Evolutionary conservation across 495 filamentous ascomycete genomes (phyloP).

Genomic region (Emericellopsis terricola): DNA sequence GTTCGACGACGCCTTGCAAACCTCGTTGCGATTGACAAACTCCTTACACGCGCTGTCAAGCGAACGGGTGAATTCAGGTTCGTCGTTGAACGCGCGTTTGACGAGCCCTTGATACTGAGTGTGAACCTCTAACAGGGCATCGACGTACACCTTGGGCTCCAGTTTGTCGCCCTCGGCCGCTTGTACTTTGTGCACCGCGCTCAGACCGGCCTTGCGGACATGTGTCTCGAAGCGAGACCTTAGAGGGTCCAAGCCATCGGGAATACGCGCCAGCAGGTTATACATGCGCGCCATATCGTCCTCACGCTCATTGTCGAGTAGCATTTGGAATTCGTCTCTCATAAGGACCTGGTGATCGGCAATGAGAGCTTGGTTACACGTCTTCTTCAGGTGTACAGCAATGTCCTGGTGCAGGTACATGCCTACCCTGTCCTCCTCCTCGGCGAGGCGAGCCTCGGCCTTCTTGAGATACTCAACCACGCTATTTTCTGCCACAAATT

Average conservation of each 20-base stretch:
- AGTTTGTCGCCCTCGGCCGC: conserved; percentile 75
- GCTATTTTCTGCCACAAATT: conserved; percentile 90
- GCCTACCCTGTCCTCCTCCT: conserved; percentile 87
- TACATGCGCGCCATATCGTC: conserved; percentile 97
- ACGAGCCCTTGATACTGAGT: conserved; percentile 83
- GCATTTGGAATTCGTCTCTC: conserved; percentile 86
- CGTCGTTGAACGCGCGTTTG: conserved; percentile 80
- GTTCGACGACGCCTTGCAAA: conserved; percentile 85
- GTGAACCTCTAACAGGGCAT: conserved; percentile 86
- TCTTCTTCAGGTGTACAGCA: conserved; percentile 60
- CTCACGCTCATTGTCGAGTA: conserved; percentile 89
- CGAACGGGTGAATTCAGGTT: conserved; percentile 92
- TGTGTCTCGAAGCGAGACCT: conserved; percentile 81
- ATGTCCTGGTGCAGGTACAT: conserved; percentile 89
- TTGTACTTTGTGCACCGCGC: conserved; percentile 71
- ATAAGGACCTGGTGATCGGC: conserved; percentile 67
- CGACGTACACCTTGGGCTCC: conserved; percentile 92
- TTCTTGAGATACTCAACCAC: conserved; percentile 99
- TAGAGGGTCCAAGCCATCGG: conserved; percentile 81
- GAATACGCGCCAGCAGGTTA: conserved; percentile 72
- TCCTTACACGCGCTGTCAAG: conserved; percentile 94
- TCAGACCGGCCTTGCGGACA: conserved; percentile 72
- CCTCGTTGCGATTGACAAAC: conserved; percentile 91
- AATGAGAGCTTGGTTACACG: conserved; percentile 78
- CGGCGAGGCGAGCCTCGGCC: conserved; percentile 74